These are phyloP conservation scores for Castanopsis chinensis DNA, from an alignment of 306 rosid genomes.

Conservation along the genomic window DNA sequence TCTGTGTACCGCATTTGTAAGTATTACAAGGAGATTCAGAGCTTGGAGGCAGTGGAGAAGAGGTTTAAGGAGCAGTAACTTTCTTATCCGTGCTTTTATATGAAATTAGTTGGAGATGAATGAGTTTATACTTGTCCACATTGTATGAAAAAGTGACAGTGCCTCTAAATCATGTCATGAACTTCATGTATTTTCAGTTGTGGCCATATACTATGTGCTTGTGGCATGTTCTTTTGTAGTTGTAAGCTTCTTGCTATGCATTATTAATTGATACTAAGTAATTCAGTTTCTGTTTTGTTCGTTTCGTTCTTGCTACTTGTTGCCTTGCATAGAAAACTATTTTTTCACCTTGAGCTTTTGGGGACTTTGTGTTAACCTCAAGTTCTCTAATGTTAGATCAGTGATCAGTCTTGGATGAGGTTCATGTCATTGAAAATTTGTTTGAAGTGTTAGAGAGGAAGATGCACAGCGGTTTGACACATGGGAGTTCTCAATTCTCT, in stretches of 20 bases:
- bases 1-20: constrained; percentile 65
- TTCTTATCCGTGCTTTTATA: constrained; percentile 13
- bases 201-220: neutral
- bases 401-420: neutral
- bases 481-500: neutral
- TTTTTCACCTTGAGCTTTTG: neutral
- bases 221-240: neutral
- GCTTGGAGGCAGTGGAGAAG: constrained; percentile 89
- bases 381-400: neutral
- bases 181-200: neutral
- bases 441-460: neutral
- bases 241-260: neutral
- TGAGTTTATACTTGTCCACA: neutral
- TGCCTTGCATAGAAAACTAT: neutral
- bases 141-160: neutral
- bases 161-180: neutral
- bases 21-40: constrained; percentile 68
- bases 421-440: neutral
- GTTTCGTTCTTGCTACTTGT: neutral
- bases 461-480: neutral
- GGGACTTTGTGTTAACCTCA: neutral
- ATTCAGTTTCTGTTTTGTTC: neutral
- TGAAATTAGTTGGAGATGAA: constrained; percentile 20
- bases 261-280: neutral
- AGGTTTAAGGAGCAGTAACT: constrained; percentile 63